phyloP scores from a whole-genome alignment of 306 rosid genomes.

The Vigna nakashimae region DNA sequence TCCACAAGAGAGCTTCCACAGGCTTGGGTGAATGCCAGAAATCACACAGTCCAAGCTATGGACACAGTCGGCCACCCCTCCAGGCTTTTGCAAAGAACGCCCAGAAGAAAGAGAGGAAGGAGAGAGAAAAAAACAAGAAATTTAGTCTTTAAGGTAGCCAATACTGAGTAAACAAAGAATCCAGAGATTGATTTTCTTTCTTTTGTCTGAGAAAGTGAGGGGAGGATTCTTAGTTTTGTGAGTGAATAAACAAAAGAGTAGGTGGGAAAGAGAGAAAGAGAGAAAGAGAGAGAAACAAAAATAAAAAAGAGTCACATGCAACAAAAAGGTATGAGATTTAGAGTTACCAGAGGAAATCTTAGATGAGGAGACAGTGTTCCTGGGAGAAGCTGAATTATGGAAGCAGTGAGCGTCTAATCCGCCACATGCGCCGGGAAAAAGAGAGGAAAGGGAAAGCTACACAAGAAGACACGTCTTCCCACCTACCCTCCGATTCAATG shows the following conservation, averaged over 20 bases:
- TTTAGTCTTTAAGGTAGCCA: constrained; percentile 15
- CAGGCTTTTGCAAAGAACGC: constrained; percentile 22
- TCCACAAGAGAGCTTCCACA: background rate
- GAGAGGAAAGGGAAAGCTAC: constrained; percentile 38
- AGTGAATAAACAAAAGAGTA: constrained; percentile 13
- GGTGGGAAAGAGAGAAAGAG: background rate
- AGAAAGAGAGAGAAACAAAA: background rate
- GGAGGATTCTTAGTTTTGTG: background rate
- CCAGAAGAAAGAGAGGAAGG: background rate
- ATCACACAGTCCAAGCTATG: constrained; percentile 12
- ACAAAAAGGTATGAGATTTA: constrained; percentile 54
- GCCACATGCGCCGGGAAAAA: constrained; percentile 63
- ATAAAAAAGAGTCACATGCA: background rate
- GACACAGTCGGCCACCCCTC: constrained; percentile 8
- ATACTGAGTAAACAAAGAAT: constrained; percentile 30
- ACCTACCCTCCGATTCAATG: constrained; percentile 59
- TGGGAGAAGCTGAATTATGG: constrained; percentile 51
- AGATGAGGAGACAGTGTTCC: background rate
- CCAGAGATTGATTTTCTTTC: constrained; percentile 29
- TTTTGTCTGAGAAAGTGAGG: background rate
- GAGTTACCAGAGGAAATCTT: constrained; percentile 34
- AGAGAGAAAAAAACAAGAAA: constrained; percentile 2
- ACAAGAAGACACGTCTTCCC: constrained; percentile 49
- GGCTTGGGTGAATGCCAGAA: constrained; percentile 23
- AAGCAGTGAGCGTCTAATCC: constrained; percentile 61